These are phyloP conservation scores for Bonnemaisonia californica DNA, from an alignment of 31 red algal species.

Conservation along the genomic window DNA sequence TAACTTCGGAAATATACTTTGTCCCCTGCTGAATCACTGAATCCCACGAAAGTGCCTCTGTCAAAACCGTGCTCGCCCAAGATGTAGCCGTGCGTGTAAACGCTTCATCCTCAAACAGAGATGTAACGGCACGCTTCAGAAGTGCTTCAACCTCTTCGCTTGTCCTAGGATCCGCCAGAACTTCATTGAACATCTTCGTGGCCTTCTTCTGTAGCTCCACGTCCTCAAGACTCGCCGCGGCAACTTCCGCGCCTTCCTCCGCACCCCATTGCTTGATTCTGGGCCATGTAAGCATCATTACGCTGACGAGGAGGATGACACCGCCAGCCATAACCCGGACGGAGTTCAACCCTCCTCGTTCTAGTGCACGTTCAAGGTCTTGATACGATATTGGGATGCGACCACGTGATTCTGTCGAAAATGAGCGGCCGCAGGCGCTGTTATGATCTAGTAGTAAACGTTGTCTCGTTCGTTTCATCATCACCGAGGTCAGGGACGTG, in stretches of 20 bases:
- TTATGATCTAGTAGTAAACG: too few species aligned
- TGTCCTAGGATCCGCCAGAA: conserved; percentile 28
- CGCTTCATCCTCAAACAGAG: conserved; percentile 42
- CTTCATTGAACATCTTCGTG: conserved; percentile 27
- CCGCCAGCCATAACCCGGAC: conserved; percentile 21
- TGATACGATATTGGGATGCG: conserved; percentile 60
- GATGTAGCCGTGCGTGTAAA: conserved; percentile 1
- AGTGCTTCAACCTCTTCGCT: conserved; percentile 28
- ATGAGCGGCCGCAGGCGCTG: too few species aligned
- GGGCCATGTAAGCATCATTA: conserved; percentile 47
- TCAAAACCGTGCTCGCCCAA: conserved; percentile 23
- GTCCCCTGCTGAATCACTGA: conserved; percentile 9
- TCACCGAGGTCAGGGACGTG: too few species aligned
- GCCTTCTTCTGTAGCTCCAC: conserved; percentile 55
- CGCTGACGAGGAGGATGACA: neutral
- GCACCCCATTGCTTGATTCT: conserved; percentile 80
- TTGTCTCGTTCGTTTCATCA: too few species aligned
- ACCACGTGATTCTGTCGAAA: too few species aligned
- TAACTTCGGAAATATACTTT: conserved; percentile 37
- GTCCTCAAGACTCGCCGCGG: conserved; percentile 51
- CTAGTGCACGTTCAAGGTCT: conserved; percentile 60
- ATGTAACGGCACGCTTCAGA: conserved; percentile 23
- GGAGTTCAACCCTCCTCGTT: conserved; percentile 41
- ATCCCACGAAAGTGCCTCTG: conserved; percentile 35
- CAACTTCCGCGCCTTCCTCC: conserved; percentile 68